Percentiles rank a stretch among this genome's conserved stretches.
phyloP scores from a whole-genome alignment of 495 filamentous ascomycete genomes.

The Haplographium delicatum region DNA sequence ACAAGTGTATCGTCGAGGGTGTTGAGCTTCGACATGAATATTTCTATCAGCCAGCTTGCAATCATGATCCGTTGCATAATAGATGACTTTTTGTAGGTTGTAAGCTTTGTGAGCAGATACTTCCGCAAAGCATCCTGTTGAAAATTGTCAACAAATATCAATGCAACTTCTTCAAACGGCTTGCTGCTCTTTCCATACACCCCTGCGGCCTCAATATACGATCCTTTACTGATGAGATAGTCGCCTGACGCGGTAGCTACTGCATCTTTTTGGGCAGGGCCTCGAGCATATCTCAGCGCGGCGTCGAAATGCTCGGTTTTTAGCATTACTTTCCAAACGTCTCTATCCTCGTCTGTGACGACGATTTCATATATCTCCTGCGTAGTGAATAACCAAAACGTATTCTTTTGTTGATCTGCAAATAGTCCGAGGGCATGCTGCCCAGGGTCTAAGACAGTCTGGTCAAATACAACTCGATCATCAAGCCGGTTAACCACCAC shows the following conservation, averaged over 20 bases:
- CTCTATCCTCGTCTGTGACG: conserved; percentile 80
- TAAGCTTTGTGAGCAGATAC: conserved; percentile 81
- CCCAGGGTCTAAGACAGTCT: conserved; percentile 74
- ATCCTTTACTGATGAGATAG: conserved; percentile 70
- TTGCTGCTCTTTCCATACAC: conserved; percentile 95
- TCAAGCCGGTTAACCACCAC: conserved; percentile 83
- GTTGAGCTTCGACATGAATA: conserved; percentile 97
- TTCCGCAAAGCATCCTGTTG: conserved; percentile 89
- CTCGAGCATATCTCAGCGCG: conserved; percentile 74
- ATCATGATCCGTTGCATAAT: conserved; percentile 95
- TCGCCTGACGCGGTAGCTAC: conserved; percentile 89
- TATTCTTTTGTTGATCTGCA: conserved; percentile 86
- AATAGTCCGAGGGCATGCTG: conserved; percentile 75
- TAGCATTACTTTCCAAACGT: conserved; percentile 91
- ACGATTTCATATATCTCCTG: conserved; percentile 91
- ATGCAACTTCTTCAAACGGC: conserved; percentile 89
- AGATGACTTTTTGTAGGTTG: conserved; percentile 72
- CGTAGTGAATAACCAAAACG: conserved; percentile 91
- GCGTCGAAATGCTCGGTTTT: conserved; percentile 79
- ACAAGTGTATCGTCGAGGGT: conserved; percentile 90
- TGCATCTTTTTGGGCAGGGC: conserved; percentile 72
- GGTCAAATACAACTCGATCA: conserved; percentile 77
- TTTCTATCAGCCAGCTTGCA: conserved; percentile 88
- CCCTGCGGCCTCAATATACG: conserved; percentile 76
- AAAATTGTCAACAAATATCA: conserved; percentile 82